These are phyloP conservation scores for Amorphotheca resinae DNA, from an alignment of 495 filamentous ascomycete genomes.

Conservation along the genomic window DNA sequence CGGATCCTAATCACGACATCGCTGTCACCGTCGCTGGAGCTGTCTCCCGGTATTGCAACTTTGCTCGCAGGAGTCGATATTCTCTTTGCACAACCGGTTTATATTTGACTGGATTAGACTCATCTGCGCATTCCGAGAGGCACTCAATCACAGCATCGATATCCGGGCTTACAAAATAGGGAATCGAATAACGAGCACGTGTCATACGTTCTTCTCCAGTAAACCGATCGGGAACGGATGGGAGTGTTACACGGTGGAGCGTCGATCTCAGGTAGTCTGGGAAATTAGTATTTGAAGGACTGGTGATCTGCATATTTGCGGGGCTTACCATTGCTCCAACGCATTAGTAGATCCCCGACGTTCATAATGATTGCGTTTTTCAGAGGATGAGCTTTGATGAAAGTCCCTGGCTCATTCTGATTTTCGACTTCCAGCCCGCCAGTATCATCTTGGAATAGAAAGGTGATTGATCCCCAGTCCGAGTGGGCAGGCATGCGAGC, in stretches of 20 bases:
- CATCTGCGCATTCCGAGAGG: slow-evolving; percentile 34
- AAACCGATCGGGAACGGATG: slow-evolving; percentile 27
- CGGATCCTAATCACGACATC: too few relatives aligned
- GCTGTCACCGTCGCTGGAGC: not conserved
- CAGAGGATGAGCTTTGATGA: slow-evolving; percentile 38
- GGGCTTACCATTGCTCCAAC: slow-evolving; percentile 44
- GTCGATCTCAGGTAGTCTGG: slow-evolving; percentile 42
- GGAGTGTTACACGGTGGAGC: slow-evolving; percentile 40
- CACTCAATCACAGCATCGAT: slow-evolving; percentile 41
- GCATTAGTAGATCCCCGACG: slow-evolving; percentile 46
- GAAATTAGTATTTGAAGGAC: not conserved
- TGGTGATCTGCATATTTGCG: not conserved
- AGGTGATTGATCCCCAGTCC: slow-evolving; percentile 38
- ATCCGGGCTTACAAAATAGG: slow-evolving; percentile 48
- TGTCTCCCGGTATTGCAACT: slow-evolving; percentile 35
- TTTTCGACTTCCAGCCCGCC: slow-evolving; percentile 49
- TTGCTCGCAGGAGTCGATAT: slow-evolving; percentile 39
- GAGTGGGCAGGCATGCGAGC: slow-evolving; percentile 43
- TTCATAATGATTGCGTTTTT: slow-evolving; percentile 44
- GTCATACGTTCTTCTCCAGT: slow-evolving; percentile 33
- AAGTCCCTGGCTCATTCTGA: slow-evolving; percentile 31
- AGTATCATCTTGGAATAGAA: slow-evolving; percentile 38
- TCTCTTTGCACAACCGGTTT: slow-evolving; percentile 37
- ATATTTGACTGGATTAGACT: slow-evolving; percentile 34
- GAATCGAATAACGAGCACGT: slow-evolving; percentile 45